phyloP scores from a whole-genome alignment of 768 basidiomycete species.

The Steccherinum ochraceum region DNA sequence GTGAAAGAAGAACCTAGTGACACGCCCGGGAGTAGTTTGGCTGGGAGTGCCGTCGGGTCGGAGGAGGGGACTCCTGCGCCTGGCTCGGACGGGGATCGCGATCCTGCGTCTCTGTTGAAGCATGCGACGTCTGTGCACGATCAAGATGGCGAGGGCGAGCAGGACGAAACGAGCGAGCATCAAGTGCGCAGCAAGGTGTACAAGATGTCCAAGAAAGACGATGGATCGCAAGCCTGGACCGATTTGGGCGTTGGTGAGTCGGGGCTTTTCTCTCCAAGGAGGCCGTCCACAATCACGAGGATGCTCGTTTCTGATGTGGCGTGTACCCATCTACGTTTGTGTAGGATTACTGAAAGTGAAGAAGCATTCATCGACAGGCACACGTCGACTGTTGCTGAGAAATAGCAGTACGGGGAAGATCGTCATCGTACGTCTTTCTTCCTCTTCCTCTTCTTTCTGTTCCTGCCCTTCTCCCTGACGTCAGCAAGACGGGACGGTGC shows the following conservation, averaged over 20 bases:
- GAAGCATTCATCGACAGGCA: slow-evolving; percentile 57
- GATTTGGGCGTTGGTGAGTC: slow-evolving; percentile 65
- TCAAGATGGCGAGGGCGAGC: slow-evolving; percentile 74
- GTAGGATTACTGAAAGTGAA: slow-evolving; percentile 67
- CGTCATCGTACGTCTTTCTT: slow-evolving; percentile 54
- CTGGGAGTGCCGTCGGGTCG: slow-evolving; percentile 12
- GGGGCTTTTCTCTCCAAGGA: neutral
- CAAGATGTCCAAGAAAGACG: slow-evolving; percentile 45
- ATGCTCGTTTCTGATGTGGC: neutral
- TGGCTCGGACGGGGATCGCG: slow-evolving; percentile 5
- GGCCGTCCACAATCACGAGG: neutral
- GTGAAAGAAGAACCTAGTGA: neutral
- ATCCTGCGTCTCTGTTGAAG: slow-evolving; percentile 15
- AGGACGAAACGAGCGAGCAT: slow-evolving; percentile 66
- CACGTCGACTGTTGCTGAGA: slow-evolving; percentile 59
- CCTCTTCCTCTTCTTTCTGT: too few species aligned
- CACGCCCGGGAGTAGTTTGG: neutral
- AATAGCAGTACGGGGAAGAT: slow-evolving; percentile 75
- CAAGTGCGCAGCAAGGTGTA: slow-evolving; percentile 56
- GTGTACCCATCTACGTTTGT: neutral
- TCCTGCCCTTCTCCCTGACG: neutral
- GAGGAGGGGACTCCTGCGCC: slow-evolving; percentile 19
- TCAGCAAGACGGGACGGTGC: neutral
- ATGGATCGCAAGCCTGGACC: slow-evolving; percentile 46
- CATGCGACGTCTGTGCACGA: slow-evolving; percentile 35